Evolutionary conservation across 306 rosid species (phyloP).

Genomic region (Inga laurina): DNA sequence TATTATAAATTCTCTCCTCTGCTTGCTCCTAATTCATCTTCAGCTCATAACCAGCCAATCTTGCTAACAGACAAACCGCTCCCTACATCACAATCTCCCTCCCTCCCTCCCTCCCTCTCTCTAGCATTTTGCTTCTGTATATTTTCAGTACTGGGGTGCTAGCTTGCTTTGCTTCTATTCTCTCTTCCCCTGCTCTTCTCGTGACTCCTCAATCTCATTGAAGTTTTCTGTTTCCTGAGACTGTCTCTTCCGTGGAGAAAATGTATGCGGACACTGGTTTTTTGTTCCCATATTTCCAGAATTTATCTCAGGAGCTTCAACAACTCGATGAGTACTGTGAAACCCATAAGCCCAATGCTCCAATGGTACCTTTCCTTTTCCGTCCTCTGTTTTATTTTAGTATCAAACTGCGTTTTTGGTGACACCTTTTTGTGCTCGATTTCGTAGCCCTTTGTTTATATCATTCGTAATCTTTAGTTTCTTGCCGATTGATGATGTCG

Average conservation of each 20-base stretch:
- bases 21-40: slow-evolving; percentile 29
- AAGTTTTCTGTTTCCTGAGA: slow-evolving; percentile 21
- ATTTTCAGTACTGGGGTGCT: not conserved
- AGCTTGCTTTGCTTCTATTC: not conserved
- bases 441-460: not conserved
- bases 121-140: slow-evolving; percentile 31
- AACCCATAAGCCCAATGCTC: slow-evolving; percentile 64
- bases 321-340: slow-evolving; percentile 75
- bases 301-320: slow-evolving; percentile 70
- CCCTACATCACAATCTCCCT: not conserved
- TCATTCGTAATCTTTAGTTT: slow-evolving; percentile 5
- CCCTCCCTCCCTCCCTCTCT: not conserved
- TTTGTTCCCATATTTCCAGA: slow-evolving; percentile 70
- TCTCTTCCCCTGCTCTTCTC: slow-evolving; percentile 13
- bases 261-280: slow-evolving; percentile 85
- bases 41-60: slow-evolving; percentile 14
- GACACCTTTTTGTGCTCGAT: not conserved
- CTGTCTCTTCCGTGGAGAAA: slow-evolving; percentile 33
- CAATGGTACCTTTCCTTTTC: slow-evolving; percentile 51
- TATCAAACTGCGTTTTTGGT: not conserved
- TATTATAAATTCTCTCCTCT: slow-evolving; percentile 51
- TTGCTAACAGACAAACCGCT: not conserved
- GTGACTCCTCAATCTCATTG: slow-evolving; percentile 14
- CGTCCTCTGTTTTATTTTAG: not conserved
- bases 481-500: slow-evolving; percentile 19